Evolutionary conservation across 2,329 filamentous ascomycete species (phyloP).

Genomic region (Metarhizium guizhouense): DNA sequence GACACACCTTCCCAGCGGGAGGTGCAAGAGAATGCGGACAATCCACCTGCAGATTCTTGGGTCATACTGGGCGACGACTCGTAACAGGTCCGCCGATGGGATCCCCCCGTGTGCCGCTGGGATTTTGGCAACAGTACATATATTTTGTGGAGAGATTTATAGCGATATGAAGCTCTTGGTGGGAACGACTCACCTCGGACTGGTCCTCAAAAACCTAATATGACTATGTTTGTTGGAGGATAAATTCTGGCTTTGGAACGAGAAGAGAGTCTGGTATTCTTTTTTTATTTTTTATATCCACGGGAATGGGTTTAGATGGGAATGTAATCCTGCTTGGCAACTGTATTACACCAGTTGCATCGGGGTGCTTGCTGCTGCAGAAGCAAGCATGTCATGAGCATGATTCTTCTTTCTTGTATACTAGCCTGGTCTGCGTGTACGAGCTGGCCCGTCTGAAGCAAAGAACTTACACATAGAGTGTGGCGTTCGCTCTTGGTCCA

Average conservation of each 20-base stretch:
- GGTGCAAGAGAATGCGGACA: constrained; percentile 18
- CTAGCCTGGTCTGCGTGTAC: neutral
- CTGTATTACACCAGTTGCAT: neutral
- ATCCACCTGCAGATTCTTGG: constrained; percentile 27
- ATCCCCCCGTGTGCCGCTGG: constrained; percentile 18
- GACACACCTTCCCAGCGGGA: constrained; percentile 21
- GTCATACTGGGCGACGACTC: constrained; percentile 36
- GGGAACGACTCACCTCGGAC: constrained; percentile 25
- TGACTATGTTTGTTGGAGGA: constrained; percentile 7
- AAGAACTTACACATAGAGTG: neutral
- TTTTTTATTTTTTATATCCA: neutral
- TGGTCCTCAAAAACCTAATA: constrained; percentile 24
- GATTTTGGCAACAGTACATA: constrained; percentile 14
- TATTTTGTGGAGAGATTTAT: neutral
- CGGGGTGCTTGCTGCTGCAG: neutral
- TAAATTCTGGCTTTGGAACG: neutral
- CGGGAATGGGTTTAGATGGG: neutral
- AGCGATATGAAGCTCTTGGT: constrained; percentile 9
- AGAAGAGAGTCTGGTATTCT: neutral
- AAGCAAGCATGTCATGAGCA: neutral
- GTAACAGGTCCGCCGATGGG: constrained; percentile 32
- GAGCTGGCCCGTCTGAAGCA: neutral
- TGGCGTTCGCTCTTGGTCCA: neutral
- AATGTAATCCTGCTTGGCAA: neutral
- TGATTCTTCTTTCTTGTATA: neutral